Evolutionary conservation across 306 rosid genomes (phyloP), one percentile per base, ranked within the genome.

Genomic region (Phaseolus lunatus): DNA sequence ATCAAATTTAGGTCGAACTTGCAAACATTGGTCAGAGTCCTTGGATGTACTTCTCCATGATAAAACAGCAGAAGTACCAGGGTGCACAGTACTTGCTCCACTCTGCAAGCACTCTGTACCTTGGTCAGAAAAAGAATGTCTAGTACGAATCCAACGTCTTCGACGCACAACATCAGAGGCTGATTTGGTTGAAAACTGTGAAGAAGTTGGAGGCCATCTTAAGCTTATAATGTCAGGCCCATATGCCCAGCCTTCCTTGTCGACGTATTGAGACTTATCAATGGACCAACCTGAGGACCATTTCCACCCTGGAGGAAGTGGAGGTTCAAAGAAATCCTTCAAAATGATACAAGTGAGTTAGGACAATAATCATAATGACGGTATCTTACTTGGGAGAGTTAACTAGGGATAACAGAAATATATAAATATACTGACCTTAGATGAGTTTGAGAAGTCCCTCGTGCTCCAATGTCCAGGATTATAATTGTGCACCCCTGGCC

Each of bases 241-340:
- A 82, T 92, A 92, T 68, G 91, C 91, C 97, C 97, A 92, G 62
- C 97, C 97, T 68, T 92, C 97, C 77, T 70, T 86, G 88, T 91
- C 97, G 84, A 91, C 94, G 80, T 79, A 80, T 45, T 83, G 91
- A 74, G 82, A 83, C 76, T 86, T 91, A 77, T 91, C 92, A 56
- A 89, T 81, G 73, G 87, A 79, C 97, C 97, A 91, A 11, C 91
- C 80, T 7, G 94, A 86, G 22, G 82, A 66, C 97, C 97, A 91
- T 79, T 85, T 87, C 90, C 97, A 91, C 44, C 97, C 94, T 61
- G 77, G 75, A 65, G 92, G 92, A 81, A 91, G 92, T 27, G 88
- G 93, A n/a, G 97, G 97, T 84, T 91, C 97, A 85, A 82, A 86
- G 86, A 91, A 91, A 82, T 91, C 93, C 97, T 91, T 80, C 65